phyloP scores from a whole-genome alignment of 78 protist genomes.

The Dictyostelium citrinum region DNA sequence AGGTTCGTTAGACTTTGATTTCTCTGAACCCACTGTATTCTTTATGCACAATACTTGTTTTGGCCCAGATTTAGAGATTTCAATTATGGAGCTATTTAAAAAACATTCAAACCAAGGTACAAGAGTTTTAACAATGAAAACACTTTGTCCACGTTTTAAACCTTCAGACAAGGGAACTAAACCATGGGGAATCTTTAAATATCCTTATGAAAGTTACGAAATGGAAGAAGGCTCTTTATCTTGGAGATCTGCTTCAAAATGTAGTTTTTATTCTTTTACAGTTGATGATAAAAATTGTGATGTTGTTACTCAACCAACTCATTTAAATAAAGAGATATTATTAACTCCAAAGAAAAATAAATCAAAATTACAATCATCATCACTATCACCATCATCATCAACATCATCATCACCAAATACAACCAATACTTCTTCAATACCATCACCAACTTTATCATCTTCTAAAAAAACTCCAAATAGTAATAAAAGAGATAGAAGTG shows the following conservation, averaged over 20 bases:
- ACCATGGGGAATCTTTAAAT: conserved; percentile 37
- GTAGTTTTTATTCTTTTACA: conserved; percentile 6
- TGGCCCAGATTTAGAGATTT: conserved; percentile 6
- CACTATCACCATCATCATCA: background rate
- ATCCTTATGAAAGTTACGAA: conserved; percentile 37
- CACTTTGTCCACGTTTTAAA: conserved; percentile 37
- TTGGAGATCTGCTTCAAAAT: background rate
- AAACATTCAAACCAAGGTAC: background rate
- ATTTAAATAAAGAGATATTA: background rate
- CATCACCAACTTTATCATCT: background rate
- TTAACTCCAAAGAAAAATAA: background rate
- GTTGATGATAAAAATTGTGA: background rate
- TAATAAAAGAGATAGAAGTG: background rate
- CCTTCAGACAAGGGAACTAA: background rate
- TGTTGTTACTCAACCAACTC: background rate
- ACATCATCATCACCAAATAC: background rate
- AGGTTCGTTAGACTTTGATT: background rate
- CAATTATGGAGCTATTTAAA: background rate
- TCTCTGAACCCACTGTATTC: background rate
- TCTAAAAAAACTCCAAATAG: background rate
- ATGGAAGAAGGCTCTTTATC: conserved; percentile 22
- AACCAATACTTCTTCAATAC: background rate
- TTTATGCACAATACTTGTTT: conserved; percentile 54
- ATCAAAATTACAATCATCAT: background rate
- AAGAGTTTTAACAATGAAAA: conserved; percentile 1